Evolutionary conservation across 2,329 filamentous ascomycete genomes (phyloP), one percentile per base, ranked within the genome.

Genomic region (Fusarium sacchari): DNA sequence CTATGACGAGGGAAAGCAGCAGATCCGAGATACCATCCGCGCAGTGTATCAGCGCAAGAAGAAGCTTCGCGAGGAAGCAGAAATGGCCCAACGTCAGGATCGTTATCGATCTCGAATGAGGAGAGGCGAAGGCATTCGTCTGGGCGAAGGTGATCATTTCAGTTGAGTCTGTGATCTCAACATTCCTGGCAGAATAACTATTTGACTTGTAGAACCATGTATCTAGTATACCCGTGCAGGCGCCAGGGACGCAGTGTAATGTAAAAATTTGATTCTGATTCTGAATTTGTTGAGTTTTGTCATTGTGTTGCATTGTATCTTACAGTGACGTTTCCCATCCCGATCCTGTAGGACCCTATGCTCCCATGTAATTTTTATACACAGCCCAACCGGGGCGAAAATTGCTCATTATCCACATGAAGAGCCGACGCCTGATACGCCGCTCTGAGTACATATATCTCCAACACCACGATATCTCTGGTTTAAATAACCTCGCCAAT

Each of bases 21-120:
- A 93, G 82, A 94, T 96, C 26, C 91, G 90, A 72, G 87, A 90
- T 28, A 94, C 94, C 5, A 91, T 99, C 1, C 86, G 92, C 58
- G 96, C 95, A 7, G 94, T 99, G 4, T 99, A 97, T 82, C 94
- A 98, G 86, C 88, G 96, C 69, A 97, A 97, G 87, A 96, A 92
- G 84, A 89, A 87, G 80, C 78, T 85, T 67, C 86, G 95, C 22
- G 82, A 92, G 78, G 86, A 90, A 69, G 82, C 80, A 24, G 88
- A 90, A 77, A 79, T 76, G 11, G 79, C 74, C 7, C 80, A 81
- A 50, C 81, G 79, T 71, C 76, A 78, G 44, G 84, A 85, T 63
- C 81, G 81, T 57, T 85, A 83, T 39, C 83, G 88, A 53, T 83
- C 83, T 62, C 82, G 87, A 20, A 80, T 90, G 40, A 82, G 86